These are phyloP conservation scores for Carallia brachiata DNA, from an alignment of 345 rosid genomes.

Conservation along the genomic window DNA sequence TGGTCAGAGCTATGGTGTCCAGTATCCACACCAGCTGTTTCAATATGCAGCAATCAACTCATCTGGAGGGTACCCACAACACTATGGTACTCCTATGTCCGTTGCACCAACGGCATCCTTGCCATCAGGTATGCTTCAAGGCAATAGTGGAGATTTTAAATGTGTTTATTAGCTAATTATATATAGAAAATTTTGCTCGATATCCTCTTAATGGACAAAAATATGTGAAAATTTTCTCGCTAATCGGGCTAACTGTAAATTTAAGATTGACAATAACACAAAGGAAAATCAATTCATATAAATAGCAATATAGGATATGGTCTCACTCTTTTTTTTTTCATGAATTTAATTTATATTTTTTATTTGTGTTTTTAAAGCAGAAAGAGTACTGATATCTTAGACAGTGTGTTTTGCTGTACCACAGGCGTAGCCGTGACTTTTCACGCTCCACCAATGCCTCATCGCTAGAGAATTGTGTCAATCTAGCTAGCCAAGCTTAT, in stretches of 20 bases:
- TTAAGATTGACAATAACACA: no score
- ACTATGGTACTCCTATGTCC: background rate
- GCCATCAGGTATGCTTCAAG: conserved; percentile 76
- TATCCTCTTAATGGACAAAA: no score
- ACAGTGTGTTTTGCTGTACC: conserved; percentile 99
- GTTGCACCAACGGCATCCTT: conserved; percentile 75
- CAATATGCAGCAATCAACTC: conserved; percentile 8
- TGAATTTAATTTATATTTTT: background rate
- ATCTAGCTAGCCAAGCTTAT: conserved; percentile 14
- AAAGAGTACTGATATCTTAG: conserved; percentile 57
- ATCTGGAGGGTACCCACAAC: background rate
- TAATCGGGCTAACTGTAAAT: no score
- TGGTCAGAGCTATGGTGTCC: conserved; percentile 2
- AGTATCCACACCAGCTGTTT: conserved; percentile 17
- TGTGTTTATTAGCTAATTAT: no score
- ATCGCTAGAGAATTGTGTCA: conserved; percentile 43
- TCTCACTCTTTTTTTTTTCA: background rate
- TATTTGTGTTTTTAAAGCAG: background rate
- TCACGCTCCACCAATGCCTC: conserved; percentile 57
- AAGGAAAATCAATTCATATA: no score
- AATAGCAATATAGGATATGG: no score
- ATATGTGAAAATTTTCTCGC: no score
- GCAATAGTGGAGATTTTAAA: no score
- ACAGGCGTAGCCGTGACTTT: conserved; percentile 82
- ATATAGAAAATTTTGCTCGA: no score